Percentiles rank a stretch among this genome's conserved stretches.
Conservation (phyloP, 2,329 filamentous ascomycete genomes). For the Metarhizium anisopliae region DNA sequence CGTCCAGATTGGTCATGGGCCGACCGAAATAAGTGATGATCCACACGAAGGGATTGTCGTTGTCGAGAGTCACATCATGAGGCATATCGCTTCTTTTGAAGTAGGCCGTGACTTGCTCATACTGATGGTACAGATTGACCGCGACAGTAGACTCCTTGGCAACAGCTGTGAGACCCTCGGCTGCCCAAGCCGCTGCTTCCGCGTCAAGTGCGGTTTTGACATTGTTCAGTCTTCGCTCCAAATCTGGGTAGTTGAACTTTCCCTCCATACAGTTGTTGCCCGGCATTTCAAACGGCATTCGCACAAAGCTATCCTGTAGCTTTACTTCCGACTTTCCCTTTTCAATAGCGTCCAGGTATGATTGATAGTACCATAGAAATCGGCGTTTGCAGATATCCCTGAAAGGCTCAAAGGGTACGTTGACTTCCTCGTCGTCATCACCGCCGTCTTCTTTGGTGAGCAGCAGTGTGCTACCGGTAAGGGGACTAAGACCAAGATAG, state of each 20-base stretch:
- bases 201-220: conserved; percentile 63
- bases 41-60: conserved; percentile 88
- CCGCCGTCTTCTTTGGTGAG: conserved; percentile 26
- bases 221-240: conserved; percentile 58
- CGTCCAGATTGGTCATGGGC: conserved; percentile 88
- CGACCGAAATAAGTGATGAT: conserved; percentile 79
- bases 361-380: conserved; percentile 93
- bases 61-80: conserved; percentile 65
- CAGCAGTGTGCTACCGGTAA: conserved; percentile 12
- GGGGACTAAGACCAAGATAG: conserved; percentile 55
- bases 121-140: conserved; percentile 75
- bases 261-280: conserved; percentile 78
- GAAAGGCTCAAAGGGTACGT: conserved; percentile 70
- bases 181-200: conserved; percentile 65
- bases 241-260: conserved; percentile 67
- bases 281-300: conserved; percentile 73
- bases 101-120: conserved; percentile 67
- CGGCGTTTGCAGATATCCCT: conserved; percentile 82
- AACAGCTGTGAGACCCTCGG: conserved; percentile 54
- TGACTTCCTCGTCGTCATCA: conserved; percentile 45
- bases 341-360: conserved; percentile 65
- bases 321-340: conserved; percentile 55
- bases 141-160: conserved; percentile 65
- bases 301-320: conserved; percentile 56
- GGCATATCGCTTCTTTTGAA: conserved; percentile 65